These are phyloP conservation scores for Podospora tetraspora DNA, from an alignment of 495 filamentous ascomycete genomes.

Conservation along the genomic window DNA sequence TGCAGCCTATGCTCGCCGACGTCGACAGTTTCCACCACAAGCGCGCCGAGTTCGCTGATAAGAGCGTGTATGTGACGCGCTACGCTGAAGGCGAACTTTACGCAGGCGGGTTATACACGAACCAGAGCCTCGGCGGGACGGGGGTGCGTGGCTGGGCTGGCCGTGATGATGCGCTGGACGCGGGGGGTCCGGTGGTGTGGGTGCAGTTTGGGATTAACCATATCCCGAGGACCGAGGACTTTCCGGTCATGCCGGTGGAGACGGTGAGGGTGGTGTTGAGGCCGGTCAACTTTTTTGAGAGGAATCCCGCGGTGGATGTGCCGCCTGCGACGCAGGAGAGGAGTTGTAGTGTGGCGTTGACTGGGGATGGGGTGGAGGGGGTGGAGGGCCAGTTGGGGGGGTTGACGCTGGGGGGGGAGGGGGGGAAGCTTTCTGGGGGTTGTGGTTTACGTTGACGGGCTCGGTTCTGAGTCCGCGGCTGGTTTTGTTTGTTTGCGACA, in stretches of 20 bases:
- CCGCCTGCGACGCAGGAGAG: constrained; percentile 51
- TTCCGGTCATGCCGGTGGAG: constrained; percentile 49
- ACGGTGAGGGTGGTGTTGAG: constrained; percentile 45
- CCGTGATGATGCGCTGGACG: constrained; percentile 18
- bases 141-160: constrained; percentile 26
- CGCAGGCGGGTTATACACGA: constrained; percentile 79
- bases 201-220: constrained; percentile 57
- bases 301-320: constrained; percentile 73
- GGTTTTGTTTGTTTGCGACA: not conserved
- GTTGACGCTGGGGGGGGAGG: constrained; percentile 9
- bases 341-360: constrained; percentile 41
- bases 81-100: constrained; percentile 76
- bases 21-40: constrained; percentile 60
- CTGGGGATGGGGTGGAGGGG: not conserved
- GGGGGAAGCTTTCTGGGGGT: not conserved
- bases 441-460: constrained; percentile 4
- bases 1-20: constrained; percentile 76
- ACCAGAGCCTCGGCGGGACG: constrained; percentile 51
- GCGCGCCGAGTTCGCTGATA: constrained; percentile 77
- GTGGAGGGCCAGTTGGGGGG: not conserved
- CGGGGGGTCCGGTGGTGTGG: constrained; percentile 51
- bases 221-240: constrained; percentile 56
- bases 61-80: constrained; percentile 74
- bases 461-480: too few relatives aligned
- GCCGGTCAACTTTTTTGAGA: constrained; percentile 68